Base-by-base conservation (phyloP, 768 basidiomycete species). In the Melanogaster broomeanus region DNA sequence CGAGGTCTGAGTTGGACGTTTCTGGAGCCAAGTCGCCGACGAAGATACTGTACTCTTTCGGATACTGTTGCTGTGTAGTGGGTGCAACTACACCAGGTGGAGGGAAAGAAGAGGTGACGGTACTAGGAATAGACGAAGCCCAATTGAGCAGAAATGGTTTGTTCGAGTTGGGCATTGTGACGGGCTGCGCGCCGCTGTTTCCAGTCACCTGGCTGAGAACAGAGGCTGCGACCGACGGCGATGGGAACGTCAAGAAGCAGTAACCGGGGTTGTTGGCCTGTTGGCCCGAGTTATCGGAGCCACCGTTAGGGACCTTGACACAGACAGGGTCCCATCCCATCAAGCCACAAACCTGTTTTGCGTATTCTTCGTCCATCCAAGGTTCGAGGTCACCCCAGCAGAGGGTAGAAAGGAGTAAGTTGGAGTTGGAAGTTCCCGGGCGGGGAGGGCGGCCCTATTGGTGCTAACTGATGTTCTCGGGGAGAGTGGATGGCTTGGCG, bases 301-400 rank as follows among this genome's bases (percentile, higher is more conserved):
- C 67, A 16, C 82, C 78, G 52, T 73, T 82, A 15, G 90, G 88
- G 31, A 92, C 83, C 69, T 85, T 85, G 72, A 90, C 82, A 66
- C 67, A 78, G 64, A 83, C 76, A 15, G 85, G 80, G 52, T 91
- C 88, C 93, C 93, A 95, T 51, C 87, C 83, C 88, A 93, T 90
- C 64, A 93, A 74, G 40, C 69, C 73, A 71, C 91, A 91, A 62
- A 93, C 90, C 67, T 92, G 88, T 70, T 88, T 87, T 39, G 86
- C 89, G 76, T 94, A 96, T 67, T 90, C 88, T 81, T 93, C 91
- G 73, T 95, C 92, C 94, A 96, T 95, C 93, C 93, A 96, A 59
- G 87, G 84, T 70, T 96, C 93, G 48, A 96, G 81, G 62, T 91
- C 88, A 58, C 85, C 84, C 84, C 94, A 90, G 79, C 84, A 90